A percentile compares a stretch with the other conserved stretches of the same genome.
phyloP scores from a whole-genome alignment of 2,329 filamentous ascomycete genomes.

The Penicillium rolfsii region DNA sequence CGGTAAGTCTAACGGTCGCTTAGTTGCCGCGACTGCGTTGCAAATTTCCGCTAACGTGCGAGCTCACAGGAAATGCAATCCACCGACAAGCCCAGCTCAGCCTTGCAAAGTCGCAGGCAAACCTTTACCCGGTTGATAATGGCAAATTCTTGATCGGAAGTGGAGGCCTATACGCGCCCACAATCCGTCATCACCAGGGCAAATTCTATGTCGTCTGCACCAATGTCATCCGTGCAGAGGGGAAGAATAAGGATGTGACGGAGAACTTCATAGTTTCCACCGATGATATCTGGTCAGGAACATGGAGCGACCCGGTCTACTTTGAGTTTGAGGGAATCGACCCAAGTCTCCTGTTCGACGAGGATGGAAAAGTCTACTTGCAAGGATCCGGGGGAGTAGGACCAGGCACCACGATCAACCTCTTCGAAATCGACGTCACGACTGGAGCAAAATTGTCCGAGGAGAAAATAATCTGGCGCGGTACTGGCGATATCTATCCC shows the following conservation, averaged over 20 bases:
- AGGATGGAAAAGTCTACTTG: slow-evolving; percentile 16
- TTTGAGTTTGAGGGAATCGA: slow-evolving; percentile 20
- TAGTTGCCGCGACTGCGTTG: not conserved
- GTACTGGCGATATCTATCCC: slow-evolving; percentile 46
- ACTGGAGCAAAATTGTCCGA: slow-evolving; percentile 4
- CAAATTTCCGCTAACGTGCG: not conserved
- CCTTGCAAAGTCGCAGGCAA: slow-evolving; percentile 22
- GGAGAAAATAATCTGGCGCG: slow-evolving; percentile 47
- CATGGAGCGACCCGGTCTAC: slow-evolving; percentile 17
- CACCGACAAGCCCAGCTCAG: slow-evolving; percentile 25
- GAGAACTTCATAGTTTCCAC: slow-evolving; percentile 16
- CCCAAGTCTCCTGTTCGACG: slow-evolving; percentile 30
- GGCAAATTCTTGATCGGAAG: slow-evolving; percentile 22
- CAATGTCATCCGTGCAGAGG: slow-evolving; percentile 35
- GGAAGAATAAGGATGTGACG: slow-evolving; percentile 22
- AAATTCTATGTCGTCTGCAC: slow-evolving; percentile 40
- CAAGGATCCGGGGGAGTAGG: slow-evolving; percentile 32
- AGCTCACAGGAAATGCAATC: slow-evolving; percentile 33
- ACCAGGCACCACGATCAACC: slow-evolving; percentile 25
- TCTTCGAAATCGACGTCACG: slow-evolving; percentile 2
- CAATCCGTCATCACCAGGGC: slow-evolving; percentile 45
- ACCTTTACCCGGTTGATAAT: slow-evolving; percentile 8
- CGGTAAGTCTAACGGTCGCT: not conserved
- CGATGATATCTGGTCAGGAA: not conserved
- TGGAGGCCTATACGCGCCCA: slow-evolving; percentile 39